Base-by-base conservation (phyloP, 805 yeast genomes). In the Millerago galiae region DNA sequence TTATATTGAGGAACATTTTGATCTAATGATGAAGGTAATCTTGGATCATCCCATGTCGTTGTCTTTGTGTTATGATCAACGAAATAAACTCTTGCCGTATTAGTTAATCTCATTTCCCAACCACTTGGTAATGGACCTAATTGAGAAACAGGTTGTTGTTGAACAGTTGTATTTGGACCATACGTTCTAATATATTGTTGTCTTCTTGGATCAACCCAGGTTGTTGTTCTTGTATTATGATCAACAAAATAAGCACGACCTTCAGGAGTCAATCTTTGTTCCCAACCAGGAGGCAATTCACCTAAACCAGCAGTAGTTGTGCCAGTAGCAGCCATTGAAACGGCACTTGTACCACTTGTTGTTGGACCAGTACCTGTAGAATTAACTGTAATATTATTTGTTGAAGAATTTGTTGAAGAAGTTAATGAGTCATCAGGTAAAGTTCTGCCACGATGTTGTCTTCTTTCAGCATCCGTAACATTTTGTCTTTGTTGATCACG, bases 151-250 rank as follows among this genome's bases (percentile, higher is more conserved):
- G 98, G 96, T 70, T 93, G 99, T 56, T 93, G 98, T 68, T 90
- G 96, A 53, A 91, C 88, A 16, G 96, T 88, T 5, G 96, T 83
- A 48, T 74, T 72, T 66, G 76, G 90, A 24, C 96, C 98, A 63
- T 85, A 89, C 48, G 95, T 88, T 62, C 97, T 83, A 55, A 93
- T 93, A 65, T 88, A 93, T 69, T 93, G 99, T 67, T 93, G 99
- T 66, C 99, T 81, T 67, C 99, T 79, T 51, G 99, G 99, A 65
- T 93, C 99, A 37, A 93, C 99, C 99, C 99, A 93, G 11, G 99
- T 93, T 4, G 99, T 93, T 1, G 99, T 93, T 64, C 99, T 78
- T n/a, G 99, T 93, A 65, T 93, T 93, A 68, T 93, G 99, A 65
- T 93, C 99, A 38, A 93, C 99, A 63, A 90, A 93, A 67, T 93